Evolutionary conservation across 805 yeast genomes (phyloP), one percentile per base, ranked within the genome.

Genomic region (Cyberlindnera japonica): DNA sequence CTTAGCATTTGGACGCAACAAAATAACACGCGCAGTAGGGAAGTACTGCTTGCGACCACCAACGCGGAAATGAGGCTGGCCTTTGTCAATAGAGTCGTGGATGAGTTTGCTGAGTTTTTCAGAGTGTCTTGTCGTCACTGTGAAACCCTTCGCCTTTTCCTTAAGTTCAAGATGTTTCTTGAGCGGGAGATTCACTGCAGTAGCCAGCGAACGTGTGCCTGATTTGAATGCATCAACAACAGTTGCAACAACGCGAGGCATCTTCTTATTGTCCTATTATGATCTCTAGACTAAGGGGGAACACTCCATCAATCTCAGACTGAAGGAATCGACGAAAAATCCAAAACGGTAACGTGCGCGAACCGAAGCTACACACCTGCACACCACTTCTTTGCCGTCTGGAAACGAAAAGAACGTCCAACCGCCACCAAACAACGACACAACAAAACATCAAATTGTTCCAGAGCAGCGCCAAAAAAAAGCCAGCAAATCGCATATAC

Each of bases 1-100:
- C 58, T 86, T 86, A n/a, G 98, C 96, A 56, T 85, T 85, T 31
- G 97, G 96, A 58, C 95, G 76, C 47, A 93, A 66, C 23, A 91
- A 69, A 37, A 85, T 77, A 27, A 91, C 71, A 47, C 91, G 72
- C 1, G 95, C 96, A 47, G 79, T 79, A 23, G 99, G 99, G 62
- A 91, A 85, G 60, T 78, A 90, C 9, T 84, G 69, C 48, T 83
- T 71, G 49, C 74, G 78, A 6, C 77, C 81, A 54, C 99, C 99
- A 7, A 84, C 77, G 29, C 69, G 71, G 74, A 88, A 91, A 68
- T 89, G 96, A 3, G 96, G 82, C 49, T 71, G 71, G 29, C 82
- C 88, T 38, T 64, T 64, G 20, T 72, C 78, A 31, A 83, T 71
- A 43, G 79, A 76, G 24, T 74, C 73, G 36, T 54, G 57, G 32